Base-by-base conservation (phyloP, 2,329 filamentous ascomycete genomes). In the Cladosporium sp. region DNA sequence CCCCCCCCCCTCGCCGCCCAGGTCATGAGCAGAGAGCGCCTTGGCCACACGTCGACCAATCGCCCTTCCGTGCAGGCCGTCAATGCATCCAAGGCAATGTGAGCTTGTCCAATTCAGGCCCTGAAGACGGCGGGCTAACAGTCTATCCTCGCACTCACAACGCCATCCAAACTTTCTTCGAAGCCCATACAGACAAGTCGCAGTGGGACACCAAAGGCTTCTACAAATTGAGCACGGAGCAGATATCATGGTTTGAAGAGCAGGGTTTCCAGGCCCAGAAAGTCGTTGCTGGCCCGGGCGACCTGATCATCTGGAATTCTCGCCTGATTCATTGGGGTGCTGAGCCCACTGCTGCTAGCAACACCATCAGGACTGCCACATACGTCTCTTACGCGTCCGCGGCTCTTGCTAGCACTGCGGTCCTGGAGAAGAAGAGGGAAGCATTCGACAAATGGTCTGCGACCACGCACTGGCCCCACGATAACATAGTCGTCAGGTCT, bases 281-380 rank as follows among this genome's bases (percentile, higher is more conserved):
- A 37, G 66, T 69, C 11, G 66, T 64, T 21, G 67, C 59, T 21
- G 66, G 63, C 10, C 66, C 71, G 8, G 71, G 72, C 26, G 71
- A 73, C 59, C 59, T 73, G 18, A 72, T 73, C 29, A 66, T 73
- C 8, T 73, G 72, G 72, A 71, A 73, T 60, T 69, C 78, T 4
- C 73, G 83, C 4, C 81, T 80, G 0, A 79, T 83, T 60, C 82
- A 85, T 70, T 84, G 80, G 67, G 76, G 71, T 35, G 63, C 55
- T 52, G 66, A 57, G 50, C 69, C 69, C n/a, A 63, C 53, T 16
- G 67, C 66, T 8, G 40, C 50, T n/a, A 71, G 66, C 6, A 52
- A 68, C 35, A 68, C 67, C 61, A 65, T 68, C 23, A 33, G 55
- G 14, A 57, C 29, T 35, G 55, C 35, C 33, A 66, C 61, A 6